Percentiles rank a stretch among this genome's conserved stretches.
Conservation (phyloP, 805 yeast genomes). For the Priceomyces melissophilus region DNA sequence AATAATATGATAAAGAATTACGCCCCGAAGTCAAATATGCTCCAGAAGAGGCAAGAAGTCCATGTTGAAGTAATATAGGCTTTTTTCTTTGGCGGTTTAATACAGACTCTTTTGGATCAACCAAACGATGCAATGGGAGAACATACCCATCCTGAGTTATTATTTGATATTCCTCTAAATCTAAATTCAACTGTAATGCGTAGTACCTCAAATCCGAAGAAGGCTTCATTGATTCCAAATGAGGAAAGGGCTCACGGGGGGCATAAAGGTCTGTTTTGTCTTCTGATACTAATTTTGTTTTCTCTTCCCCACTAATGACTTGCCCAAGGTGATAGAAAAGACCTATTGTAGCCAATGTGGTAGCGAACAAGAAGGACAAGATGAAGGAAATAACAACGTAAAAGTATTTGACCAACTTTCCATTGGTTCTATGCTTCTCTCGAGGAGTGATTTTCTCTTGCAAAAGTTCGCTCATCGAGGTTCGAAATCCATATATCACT, state of each 20-base stretch:
- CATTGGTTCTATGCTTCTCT: conserved; percentile 20
- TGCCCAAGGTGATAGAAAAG: conserved; percentile 28
- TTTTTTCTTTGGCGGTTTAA: conserved; percentile 31
- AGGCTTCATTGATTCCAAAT: conserved; percentile 29
- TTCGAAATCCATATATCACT: not conserved
- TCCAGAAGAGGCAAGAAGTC: conserved; percentile 82
- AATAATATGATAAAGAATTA: conserved; percentile 65
- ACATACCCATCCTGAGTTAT: conserved; percentile 79
- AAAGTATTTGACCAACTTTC: conserved; percentile 15
- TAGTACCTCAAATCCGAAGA: conserved; percentile 60
- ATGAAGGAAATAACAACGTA: conserved; percentile 23
- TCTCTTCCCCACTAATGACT: conserved; percentile 27
- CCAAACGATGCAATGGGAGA: conserved; percentile 60
- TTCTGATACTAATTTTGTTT: conserved; percentile 20
- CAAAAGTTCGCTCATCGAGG: conserved; percentile 7
- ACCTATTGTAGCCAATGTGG: conserved; percentile 22
- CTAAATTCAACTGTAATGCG: conserved; percentile 57
- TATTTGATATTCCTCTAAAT: conserved; percentile 55
- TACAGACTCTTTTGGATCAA: conserved; percentile 43
- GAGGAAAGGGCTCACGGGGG: conserved; percentile 34
- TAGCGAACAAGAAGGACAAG: conserved; percentile 27
- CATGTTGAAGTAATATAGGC: conserved; percentile 81
- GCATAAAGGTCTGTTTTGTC: conserved; percentile 20
- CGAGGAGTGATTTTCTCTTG: conserved; percentile 21
- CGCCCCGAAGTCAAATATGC: conserved; percentile 82